Conservation (phyloP, 2,329 filamentous ascomycete species). For the Drechslerella coelobrocha region DNA sequence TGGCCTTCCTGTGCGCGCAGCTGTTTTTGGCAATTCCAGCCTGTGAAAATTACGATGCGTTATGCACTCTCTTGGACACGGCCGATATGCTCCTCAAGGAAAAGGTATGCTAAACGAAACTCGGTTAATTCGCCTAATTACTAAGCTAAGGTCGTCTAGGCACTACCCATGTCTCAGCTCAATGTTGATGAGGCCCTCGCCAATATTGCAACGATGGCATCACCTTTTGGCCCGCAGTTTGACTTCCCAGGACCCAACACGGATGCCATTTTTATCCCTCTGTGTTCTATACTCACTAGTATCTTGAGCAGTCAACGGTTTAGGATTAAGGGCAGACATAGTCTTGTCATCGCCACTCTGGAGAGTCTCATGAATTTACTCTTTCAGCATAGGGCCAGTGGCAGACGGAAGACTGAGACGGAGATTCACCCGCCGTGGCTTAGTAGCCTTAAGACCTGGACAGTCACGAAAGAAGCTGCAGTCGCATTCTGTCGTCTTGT, state of each 20-base stretch:
- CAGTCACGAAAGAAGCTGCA: slow-evolving; percentile 24
- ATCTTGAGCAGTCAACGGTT: slow-evolving; percentile 34
- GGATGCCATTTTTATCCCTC: slow-evolving; percentile 27
- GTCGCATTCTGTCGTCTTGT: slow-evolving; percentile 34
- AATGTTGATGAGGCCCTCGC: slow-evolving; percentile 41
- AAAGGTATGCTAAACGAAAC: slow-evolving; percentile 11
- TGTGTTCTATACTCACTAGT: slow-evolving; percentile 22
- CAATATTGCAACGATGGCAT: slow-evolving; percentile 5
- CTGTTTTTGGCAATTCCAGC: slow-evolving; percentile 5
- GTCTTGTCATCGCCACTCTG: slow-evolving; percentile 19
- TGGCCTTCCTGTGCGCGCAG: slow-evolving; percentile 22
- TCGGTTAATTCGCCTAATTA: neutral
- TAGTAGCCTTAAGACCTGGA: slow-evolving; percentile 15
- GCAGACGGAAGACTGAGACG: slow-evolving; percentile 25
- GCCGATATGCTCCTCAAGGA: slow-evolving; percentile 27
- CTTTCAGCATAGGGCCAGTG: slow-evolving; percentile 23
- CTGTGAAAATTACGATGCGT: slow-evolving; percentile 15
- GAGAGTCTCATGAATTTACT: slow-evolving; percentile 29
- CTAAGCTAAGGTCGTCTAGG: slow-evolving; percentile 3
- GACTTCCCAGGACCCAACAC: slow-evolving; percentile 2
- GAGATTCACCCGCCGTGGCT: slow-evolving; percentile 45
- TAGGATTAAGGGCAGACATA: slow-evolving; percentile 35
- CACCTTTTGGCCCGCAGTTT: slow-evolving; percentile 18
- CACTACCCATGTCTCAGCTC: slow-evolving; percentile 22
- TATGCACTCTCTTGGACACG: slow-evolving; percentile 13